Base-by-base conservation (phyloP, 208 protist genomes). In the Borovskyia barvae region DNA sequence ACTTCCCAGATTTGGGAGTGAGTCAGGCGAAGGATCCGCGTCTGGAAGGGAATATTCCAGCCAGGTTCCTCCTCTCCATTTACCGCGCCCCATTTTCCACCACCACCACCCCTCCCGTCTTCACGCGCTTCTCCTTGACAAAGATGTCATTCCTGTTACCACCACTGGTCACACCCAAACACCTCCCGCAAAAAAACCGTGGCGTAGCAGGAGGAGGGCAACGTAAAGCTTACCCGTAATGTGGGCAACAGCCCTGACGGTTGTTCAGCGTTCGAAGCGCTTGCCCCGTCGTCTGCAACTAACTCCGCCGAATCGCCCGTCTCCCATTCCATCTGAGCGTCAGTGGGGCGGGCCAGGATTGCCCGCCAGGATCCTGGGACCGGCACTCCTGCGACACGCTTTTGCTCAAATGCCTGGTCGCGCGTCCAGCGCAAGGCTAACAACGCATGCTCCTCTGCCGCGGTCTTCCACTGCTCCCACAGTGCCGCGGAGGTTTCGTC, bases 171-270 rank as follows among this genome's bases (percentile, higher is more conserved):
- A 37, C 49, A 80, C 12, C 72, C 73, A 2, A 92, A 68, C 30
- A 92, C 72, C 58, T 92, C 85, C 0, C 85, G 81, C 26, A 94
- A 67, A 36, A 87, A 77, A 9, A 94, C 60, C 19, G 88, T 94
- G 9, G 88, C 88, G 65, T 94, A 94, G 64, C 74, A 81, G 5
- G 85, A 92, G n/a, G 80, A 74, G 5, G 88, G 88, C 22, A 94
- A 56, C 4, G 36, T 49, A 61, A 94, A 92, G 17, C 67, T 73
- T 22, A 90, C 24, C 65, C 43, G 53, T 35, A 66, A 57, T 6
- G 41, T 37, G 7, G 36, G 39, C 32, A 12, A 32, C 37, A n/a
- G n/a, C n/a, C n/a, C n/a, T n/a, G n/a, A n/a, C n/a, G n/a, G n/a
- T n/a, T n/a, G n/a, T n/a, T n/a, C n/a, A n/a, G n/a, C n/a, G n/a